Evolutionary conservation across 2,329 filamentous ascomycete genomes (phyloP).

Genomic region (Alternaria sp.): DNA sequence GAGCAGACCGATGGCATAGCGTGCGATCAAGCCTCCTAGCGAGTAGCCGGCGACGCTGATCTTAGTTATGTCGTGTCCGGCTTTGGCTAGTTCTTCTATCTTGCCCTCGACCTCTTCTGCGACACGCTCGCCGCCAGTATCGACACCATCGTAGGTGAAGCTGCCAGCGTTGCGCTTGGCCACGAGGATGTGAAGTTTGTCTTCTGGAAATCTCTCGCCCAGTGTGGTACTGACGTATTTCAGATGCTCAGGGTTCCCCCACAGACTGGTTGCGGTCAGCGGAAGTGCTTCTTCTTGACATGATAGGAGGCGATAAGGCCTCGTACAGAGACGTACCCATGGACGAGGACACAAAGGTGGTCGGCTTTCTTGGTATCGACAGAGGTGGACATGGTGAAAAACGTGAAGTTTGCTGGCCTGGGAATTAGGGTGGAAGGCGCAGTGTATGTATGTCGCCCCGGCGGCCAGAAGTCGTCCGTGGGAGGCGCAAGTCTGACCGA

Average conservation of each 20-base stretch:
- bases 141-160: constrained; percentile 73
- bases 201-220: constrained; percentile 66
- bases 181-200: constrained; percentile 73
- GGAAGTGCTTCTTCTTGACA: background rate
- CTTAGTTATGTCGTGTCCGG: constrained; percentile 77
- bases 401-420: background rate
- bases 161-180: constrained; percentile 77
- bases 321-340: constrained; percentile 64
- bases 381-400: constrained; percentile 27
- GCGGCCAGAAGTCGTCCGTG: constrained; percentile 31
- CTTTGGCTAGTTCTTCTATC: constrained; percentile 61
- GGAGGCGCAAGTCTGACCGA: constrained; percentile 17
- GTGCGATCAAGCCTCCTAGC: constrained; percentile 82
- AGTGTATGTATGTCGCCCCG: constrained; percentile 22
- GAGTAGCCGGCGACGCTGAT: constrained; percentile 91
- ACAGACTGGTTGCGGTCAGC: constrained; percentile 63
- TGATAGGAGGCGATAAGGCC: constrained; percentile 7
- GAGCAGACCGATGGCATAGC: constrained; percentile 86
- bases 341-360: constrained; percentile 80
- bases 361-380: constrained; percentile 53
- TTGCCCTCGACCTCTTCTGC: constrained; percentile 69
- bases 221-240: constrained; percentile 71
- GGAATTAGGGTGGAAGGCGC: constrained; percentile 14
- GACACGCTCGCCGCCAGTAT: constrained; percentile 72
- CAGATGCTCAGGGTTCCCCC: constrained; percentile 81